Conservation (phyloP, 129 eudicot species). For the Solidago caesia region DNA sequence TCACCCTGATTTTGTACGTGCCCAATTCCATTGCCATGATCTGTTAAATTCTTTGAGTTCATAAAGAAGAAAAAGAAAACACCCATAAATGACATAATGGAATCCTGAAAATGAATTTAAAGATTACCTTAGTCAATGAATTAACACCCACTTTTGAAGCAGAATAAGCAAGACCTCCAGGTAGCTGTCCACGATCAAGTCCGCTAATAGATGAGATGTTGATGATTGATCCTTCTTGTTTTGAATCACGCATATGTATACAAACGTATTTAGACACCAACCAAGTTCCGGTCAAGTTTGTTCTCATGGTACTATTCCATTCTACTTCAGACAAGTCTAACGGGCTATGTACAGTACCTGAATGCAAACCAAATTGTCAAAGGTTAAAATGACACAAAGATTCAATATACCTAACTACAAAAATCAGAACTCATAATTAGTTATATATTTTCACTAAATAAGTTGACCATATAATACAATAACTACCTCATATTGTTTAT, state of each 20-base stretch:
- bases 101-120: neutral
- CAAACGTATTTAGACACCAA: conserved; percentile 50
- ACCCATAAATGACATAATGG: neutral
- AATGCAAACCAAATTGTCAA: neutral
- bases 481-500: too few relatives aligned
- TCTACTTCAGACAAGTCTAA: conserved; percentile 67
- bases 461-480: too few relatives aligned
- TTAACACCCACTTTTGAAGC: conserved; percentile 62
- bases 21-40: conserved; percentile 78
- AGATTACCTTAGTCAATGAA: conserved; percentile 43
- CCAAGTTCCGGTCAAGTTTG: conserved; percentile 68
- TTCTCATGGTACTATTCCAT: conserved; percentile 50
- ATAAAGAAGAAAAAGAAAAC: neutral
- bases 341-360: conserved; percentile 57
- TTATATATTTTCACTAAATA: too few relatives aligned
- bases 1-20: conserved; percentile 65
- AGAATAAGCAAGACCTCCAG: conserved; percentile 66
- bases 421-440: too few relatives aligned
- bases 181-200: conserved; percentile 69
- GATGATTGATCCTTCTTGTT: conserved; percentile 64
- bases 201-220: conserved; percentile 75
- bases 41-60: conserved; percentile 26
- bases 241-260: conserved; percentile 66
- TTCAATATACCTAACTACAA: neutral
- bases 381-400: neutral